Conservation (phyloP, 805 yeast genomes). For the Kluyveromyces siamensis region DNA sequence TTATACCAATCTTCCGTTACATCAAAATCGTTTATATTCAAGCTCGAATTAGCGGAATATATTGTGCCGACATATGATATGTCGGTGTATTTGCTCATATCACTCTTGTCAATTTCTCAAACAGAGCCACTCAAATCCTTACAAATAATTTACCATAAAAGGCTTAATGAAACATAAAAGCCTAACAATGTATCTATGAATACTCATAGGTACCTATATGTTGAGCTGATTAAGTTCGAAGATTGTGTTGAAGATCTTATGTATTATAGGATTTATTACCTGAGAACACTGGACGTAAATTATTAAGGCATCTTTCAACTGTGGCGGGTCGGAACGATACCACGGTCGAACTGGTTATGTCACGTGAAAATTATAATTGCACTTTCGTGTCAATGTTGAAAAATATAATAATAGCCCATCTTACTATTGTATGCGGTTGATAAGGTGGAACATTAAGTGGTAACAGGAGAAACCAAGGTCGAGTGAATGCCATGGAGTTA, state of each 20-base stretch:
- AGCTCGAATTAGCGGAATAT: slow-evolving; percentile 13
- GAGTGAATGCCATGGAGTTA: slow-evolving; percentile 27
- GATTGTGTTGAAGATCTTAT: no score
- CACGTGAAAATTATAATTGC: background rate
- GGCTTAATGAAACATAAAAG: background rate
- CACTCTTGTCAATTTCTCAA: background rate
- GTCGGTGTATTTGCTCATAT: slow-evolving; percentile 5
- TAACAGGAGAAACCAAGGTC: background rate
- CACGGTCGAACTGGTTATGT: background rate
- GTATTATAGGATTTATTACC: no score
- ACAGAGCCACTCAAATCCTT: background rate
- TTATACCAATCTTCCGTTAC: slow-evolving; percentile 27
- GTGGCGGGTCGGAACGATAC: background rate
- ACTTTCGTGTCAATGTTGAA: background rate
- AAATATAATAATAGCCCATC: background rate
- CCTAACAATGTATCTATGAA: background rate
- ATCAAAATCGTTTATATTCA: slow-evolving; percentile 20
- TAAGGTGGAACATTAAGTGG: no score
- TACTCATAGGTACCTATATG: background rate
- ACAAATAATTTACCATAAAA: background rate
- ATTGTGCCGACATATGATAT: slow-evolving; percentile 13
- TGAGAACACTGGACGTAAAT: no score
- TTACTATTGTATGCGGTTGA: background rate
- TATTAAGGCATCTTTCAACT: background rate
- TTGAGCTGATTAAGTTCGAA: no score